Evolutionary conservation across 2,329 filamentous ascomycete genomes (phyloP).

Genomic region (Aspergillus sp.): DNA sequence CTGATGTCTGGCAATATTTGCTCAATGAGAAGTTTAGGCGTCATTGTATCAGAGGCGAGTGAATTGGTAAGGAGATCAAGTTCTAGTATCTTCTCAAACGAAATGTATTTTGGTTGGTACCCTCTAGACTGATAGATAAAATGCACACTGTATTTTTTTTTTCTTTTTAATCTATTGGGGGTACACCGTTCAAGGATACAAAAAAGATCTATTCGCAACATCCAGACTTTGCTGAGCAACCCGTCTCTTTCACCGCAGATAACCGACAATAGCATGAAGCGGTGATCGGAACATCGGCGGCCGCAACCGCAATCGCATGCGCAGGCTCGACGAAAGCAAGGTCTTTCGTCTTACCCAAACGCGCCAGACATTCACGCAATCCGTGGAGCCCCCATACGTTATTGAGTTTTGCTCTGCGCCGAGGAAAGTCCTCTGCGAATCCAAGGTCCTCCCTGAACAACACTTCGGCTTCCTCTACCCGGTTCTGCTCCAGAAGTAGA

Average conservation of each 20-base stretch:
- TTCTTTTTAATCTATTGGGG: too few species aligned
- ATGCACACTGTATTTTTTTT: too few species aligned
- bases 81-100: too few species aligned
- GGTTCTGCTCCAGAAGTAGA: conserved; percentile 64
- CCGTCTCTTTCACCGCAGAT: not conserved
- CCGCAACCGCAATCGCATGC: not conserved
- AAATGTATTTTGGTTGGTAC: too few species aligned
- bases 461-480: conserved; percentile 52
- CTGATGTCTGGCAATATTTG: too few species aligned
- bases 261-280: too few species aligned
- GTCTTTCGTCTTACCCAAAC: conserved; percentile 55
- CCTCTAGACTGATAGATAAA: too few species aligned
- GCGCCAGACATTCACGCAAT: conserved; percentile 65
- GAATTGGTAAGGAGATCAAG: too few species aligned
- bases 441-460: conserved; percentile 64
- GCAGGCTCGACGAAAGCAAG: conserved; percentile 53
- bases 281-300: too few species aligned
- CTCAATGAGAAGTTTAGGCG: too few species aligned
- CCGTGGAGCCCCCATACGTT: conserved; percentile 76
- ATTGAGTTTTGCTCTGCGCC: conserved; percentile 65
- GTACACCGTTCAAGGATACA: too few species aligned
- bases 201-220: not conserved
- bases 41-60: too few species aligned
- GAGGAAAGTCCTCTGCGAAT: conserved; percentile 54
- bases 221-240: not conserved